Evolutionary conservation across 1,284 basidiomycete species (phyloP), one percentile per base, ranked within the genome.

Genomic region (Kwoniella shivajii): DNA sequence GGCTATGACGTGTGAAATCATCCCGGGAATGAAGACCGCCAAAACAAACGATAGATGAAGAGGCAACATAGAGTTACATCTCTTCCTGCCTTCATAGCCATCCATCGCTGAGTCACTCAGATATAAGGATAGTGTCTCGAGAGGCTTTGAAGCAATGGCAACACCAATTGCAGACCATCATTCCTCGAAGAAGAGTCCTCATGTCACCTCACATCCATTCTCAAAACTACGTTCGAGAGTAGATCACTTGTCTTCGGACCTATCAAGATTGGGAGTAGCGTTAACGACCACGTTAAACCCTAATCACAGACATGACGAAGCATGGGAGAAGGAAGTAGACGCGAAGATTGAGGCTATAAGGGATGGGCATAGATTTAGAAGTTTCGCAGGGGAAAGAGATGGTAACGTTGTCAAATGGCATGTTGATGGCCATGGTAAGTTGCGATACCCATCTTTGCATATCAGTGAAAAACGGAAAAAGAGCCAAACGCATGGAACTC

Each of bases 351-450:
- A 83, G 50, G 82, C 86, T 67, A 93, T 95, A 69, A 86, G 86
- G 60, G 84, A 84, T 3, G 78, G 81, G 16, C 93, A 97, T 79
- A 84, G 92, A 29, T 97, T 91, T 78, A 73, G 84, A 36, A 90
- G 88, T 63, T 98, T 96, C 75, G 90, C 92, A 0, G 81, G 78
- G 11, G 82, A 89, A 44, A 57, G 74, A 34, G 66, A 68, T 39
- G 67, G 84, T 14, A 94, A 94, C 73, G 80, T 83, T 46, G 88
- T 90, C 45, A 96, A 95, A 79, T 96, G 90, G 87, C 89, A 92
- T 70, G 83, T 93, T 48, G 91, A 93, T 69, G 91, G 92, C 0
- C 88, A 91, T 58, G 90, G 76, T 76, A 44, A 45, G 66, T n/a
- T 65, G 20, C 26, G 26, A 11, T 13, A 43, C 18, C 16, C 41